Evolutionary conservation across 331 rosid species (phyloP).

Genomic region (Quercus tomentella): DNA sequence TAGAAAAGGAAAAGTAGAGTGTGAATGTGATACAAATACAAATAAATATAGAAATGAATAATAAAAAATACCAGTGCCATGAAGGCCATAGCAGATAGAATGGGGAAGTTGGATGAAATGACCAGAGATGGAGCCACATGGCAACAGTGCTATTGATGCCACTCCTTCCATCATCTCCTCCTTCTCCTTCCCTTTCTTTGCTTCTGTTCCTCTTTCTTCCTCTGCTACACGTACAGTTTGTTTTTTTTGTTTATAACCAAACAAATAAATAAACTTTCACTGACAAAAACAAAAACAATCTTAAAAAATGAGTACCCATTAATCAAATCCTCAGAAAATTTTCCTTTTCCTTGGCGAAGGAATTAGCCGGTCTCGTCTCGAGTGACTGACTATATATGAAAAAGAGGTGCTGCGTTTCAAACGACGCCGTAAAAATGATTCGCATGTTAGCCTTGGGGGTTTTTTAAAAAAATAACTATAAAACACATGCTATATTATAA

Average conservation of each 20-base stretch:
- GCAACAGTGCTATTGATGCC: constrained; percentile 81
- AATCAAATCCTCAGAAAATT: neutral
- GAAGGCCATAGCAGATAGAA: constrained; percentile 78
- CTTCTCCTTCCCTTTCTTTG: constrained; percentile 13
- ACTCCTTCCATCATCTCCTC: constrained; percentile 73
- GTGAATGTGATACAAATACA: too few species aligned
- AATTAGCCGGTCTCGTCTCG: too few species aligned
- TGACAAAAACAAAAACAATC: neutral
- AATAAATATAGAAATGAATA: too few species aligned
- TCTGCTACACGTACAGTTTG: constrained; percentile 14
- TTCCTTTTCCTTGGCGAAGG: neutral
- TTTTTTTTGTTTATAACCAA: neutral
- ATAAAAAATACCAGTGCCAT: constrained; percentile 56
- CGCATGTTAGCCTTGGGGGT: too few species aligned
- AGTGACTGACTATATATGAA: too few species aligned
- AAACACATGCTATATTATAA: too few species aligned
- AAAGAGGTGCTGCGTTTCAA: too few species aligned
- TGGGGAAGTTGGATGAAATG: constrained; percentile 75
- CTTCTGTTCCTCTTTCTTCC: constrained; percentile 23
- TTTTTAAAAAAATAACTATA: too few species aligned
- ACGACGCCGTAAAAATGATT: too few species aligned
- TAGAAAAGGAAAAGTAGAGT: neutral
- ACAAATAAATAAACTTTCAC: neutral
- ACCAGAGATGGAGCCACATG: constrained; percentile 84
- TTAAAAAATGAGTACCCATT: neutral